Evolutionary conservation across 352 stramenopile genomes (phyloP), one percentile per base, ranked within the genome.

Genomic region (Globisporangium canariense): DNA sequence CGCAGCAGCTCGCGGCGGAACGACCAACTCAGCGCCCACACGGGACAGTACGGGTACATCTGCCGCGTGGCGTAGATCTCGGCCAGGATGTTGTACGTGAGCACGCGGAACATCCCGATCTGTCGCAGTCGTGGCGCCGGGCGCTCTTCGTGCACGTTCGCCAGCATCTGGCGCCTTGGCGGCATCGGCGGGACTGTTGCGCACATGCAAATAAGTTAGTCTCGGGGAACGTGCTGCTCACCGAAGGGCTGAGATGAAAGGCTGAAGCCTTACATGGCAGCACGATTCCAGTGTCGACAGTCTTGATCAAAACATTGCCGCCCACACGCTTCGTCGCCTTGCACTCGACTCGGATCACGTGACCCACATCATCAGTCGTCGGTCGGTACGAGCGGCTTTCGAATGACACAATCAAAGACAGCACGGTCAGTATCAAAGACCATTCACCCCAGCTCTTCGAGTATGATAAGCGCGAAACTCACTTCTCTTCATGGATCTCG

Each of bases 21-120:
- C 14, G 97, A 94, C 97, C 97, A 99, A 58, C 85, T 98, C 14
- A 99, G 73, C 28, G 97, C 96, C 96, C 96, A 99, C 67, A 98
- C 86, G 62, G 97, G 96, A 60, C 94, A 98, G 77, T 99, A 98
- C 36, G 96, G 94, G 81, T 99, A 99, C 81, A 97, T 89, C 54
- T 97, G 86, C 30, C 86, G 79, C 47, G 86, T 97, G 5, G 90
- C 89, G 69, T 96, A 97, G 45, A 97, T 94, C 68, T 97, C 91
- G 1, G 91, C 89, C n/a, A 98, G 67, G 14, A 97, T 71, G 50
- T 98, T 98, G 78, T 97, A 98, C 54, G 88, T 94, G 32, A 96
- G 72, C 34, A 96, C 86, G 34, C 88, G 86, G 54, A 96, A 94
- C 14, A 88, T 78, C 20, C 84, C 85, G 20, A 93, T 87, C 67